Evolutionary conservation across 2,329 filamentous ascomycete genomes (phyloP).

Genomic region (Venturia effusa): DNA sequence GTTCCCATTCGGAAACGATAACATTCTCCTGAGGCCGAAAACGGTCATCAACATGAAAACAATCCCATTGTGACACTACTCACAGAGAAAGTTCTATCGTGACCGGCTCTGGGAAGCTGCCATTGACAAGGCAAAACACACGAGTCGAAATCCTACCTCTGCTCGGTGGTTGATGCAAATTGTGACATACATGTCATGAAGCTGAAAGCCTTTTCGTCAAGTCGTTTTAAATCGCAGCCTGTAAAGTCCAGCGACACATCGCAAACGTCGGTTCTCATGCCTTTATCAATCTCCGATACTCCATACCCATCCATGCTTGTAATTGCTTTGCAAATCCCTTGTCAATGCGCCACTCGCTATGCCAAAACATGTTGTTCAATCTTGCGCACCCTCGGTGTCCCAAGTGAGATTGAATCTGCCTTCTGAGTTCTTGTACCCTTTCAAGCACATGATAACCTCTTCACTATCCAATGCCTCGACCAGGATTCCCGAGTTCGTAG

Average conservation of each 20-base stretch:
- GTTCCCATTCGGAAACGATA: background rate
- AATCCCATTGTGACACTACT: no score
- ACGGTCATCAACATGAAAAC: background rate
- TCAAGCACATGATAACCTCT: conserved; percentile 60
- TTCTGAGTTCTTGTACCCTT: conserved; percentile 63
- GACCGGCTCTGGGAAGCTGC: no score
- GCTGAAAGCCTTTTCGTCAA: background rate
- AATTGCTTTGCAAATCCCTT: background rate
- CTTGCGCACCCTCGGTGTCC: conserved; percentile 34
- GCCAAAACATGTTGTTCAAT: background rate
- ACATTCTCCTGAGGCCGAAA: background rate
- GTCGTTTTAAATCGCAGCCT: background rate
- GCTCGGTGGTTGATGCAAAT: background rate
- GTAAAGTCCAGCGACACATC: background rate
- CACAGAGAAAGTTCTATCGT: no score
- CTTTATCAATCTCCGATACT: background rate
- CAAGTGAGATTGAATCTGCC: conserved; percentile 74
- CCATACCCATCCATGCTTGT: no score
- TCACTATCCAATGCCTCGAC: conserved; percentile 63
- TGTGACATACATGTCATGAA: background rate
- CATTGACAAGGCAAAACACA: no score
- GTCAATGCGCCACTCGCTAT: background rate
- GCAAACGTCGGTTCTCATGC: background rate
- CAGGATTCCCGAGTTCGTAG: conserved; percentile 63
- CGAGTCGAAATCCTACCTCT: no score